These are phyloP conservation scores for Phytophthora quininea DNA, from an alignment of 352 stramenopile species.

Conservation along the genomic window DNA sequence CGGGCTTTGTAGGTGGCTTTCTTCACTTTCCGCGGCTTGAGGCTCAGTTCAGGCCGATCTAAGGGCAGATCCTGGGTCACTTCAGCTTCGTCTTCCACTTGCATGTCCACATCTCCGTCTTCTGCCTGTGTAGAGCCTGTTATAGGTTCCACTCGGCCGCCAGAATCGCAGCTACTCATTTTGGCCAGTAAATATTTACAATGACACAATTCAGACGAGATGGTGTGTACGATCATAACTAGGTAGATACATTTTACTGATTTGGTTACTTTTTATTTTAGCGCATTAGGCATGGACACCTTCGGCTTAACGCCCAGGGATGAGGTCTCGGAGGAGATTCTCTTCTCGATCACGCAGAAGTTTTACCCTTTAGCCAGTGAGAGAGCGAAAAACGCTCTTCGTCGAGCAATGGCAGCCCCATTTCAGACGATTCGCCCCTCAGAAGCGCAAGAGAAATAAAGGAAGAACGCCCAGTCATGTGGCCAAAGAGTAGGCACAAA, in stretches of 20 bases:
- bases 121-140: too few species aligned
- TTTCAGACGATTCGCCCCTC: slow-evolving; percentile 8
- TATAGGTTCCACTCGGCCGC: too few species aligned
- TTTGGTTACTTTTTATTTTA: neutral
- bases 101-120: too few species aligned
- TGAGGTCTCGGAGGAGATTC: slow-evolving; percentile 12
- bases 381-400: slow-evolving; percentile 5
- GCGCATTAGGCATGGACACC: neutral
- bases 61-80: too few species aligned
- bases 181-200: neutral
- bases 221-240: too few species aligned
- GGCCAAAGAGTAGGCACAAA: slow-evolving; percentile 12
- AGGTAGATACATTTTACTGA: too few species aligned
- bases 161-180: too few species aligned
- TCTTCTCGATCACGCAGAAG: slow-evolving; percentile 25
- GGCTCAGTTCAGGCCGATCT: too few species aligned
- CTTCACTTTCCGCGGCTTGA: too few species aligned
- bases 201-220: too few species aligned
- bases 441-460: slow-evolving; percentile 25
- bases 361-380: slow-evolving; percentile 17
- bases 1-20: slow-evolving; percentile 32
- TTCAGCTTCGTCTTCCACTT: too few species aligned
- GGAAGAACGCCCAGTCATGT: slow-evolving; percentile 32
- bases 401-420: slow-evolving; percentile 10
- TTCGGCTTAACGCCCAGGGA: neutral